Base-by-base conservation (phyloP, 2,329 filamentous ascomycete species). In the Rugonectria rugulosa region DNA sequence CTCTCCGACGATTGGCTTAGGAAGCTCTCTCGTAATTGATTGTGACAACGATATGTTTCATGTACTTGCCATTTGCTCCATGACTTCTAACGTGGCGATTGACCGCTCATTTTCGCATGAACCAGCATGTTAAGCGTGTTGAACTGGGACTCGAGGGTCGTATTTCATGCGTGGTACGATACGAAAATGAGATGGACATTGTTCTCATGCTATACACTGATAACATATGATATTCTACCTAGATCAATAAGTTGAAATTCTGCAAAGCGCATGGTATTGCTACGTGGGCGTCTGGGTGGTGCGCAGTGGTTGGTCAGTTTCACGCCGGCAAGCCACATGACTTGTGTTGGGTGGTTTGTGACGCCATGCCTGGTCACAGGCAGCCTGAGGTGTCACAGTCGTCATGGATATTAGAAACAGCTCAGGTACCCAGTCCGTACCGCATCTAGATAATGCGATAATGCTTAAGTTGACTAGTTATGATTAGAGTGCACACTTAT, bases 301-400 rank as follows among this genome's bases (percentile, higher is more conserved):
- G 46, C 46, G 29, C 21, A 32, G 17, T 19, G 23, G 46, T 34
- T 50, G 56, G 45, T 31, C 43, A 53, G 55, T 49, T 38, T 54
- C 41, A 61, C 51, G 44, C 38, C 45, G 40, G 44, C 27, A 29
- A 55, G 42, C 57, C 64, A 60, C 65, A 65, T 68, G 65, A 68
- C 65, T 63, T 68, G 50, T 65, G 53, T 59, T 57, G 62, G 61
- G 49, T 57, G 61, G 59, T 66, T 66, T 56, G 57, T 68, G 65
- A 68, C 65, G 64, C 65, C 65, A 68, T 68, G 20, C 29, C 29
- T 20, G 61, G 63, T 66, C 61, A 67, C 61, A 67, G 42, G 65
- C 37, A 54, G 55, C 61, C 51, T 41, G 57, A 37, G 50, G 52
- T 53, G 42, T 54, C 47, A 51, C 48, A 29, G 40, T 54, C 46